A percentile compares a stretch with the other conserved stretches of the same genome.
Conservation (phyloP, 768 basidiomycete genomes). For the Mycena haematopus region DNA sequence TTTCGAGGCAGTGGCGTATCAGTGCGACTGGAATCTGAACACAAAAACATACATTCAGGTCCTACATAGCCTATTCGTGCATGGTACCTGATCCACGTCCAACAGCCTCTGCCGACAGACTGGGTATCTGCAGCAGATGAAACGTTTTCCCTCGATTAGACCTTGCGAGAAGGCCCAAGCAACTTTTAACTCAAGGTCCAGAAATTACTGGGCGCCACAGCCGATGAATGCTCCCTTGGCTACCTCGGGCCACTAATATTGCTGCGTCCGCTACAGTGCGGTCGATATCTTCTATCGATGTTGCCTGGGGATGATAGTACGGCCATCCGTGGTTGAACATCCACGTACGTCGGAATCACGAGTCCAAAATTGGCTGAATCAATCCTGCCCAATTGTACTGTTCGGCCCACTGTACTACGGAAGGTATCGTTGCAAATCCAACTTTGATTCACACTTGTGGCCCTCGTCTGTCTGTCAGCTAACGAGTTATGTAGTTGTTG, state of each 20-base stretch:
- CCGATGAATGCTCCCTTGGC: slow-evolving; percentile 6
- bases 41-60: background rate
- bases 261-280: background rate
- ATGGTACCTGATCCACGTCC: slow-evolving; percentile 17
- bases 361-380: background rate
- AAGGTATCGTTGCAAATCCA: background rate
- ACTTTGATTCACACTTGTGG: background rate
- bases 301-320: slow-evolving; percentile 8
- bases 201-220: slow-evolving; percentile 17
- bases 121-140: slow-evolving; percentile 4
- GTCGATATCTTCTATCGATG: slow-evolving; percentile 11
- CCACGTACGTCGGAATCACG: slow-evolving; percentile 1
- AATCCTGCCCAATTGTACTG: background rate
- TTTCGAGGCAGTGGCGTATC: slow-evolving; percentile 15
- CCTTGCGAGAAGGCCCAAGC: slow-evolving; percentile 2
- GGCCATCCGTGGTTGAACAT: background rate
- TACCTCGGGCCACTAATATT: background rate
- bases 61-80: slow-evolving; percentile 1
- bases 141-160: slow-evolving; percentile 21
- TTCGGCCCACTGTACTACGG: background rate
- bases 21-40: background rate
- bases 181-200: slow-evolving; percentile 20
- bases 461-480: background rate
- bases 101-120: slow-evolving; percentile 10
- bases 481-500: background rate